These are phyloP conservation scores for Magnusiomyces paraingens DNA, from an alignment of 1,139 yeast species.

Conservation along the genomic window DNA sequence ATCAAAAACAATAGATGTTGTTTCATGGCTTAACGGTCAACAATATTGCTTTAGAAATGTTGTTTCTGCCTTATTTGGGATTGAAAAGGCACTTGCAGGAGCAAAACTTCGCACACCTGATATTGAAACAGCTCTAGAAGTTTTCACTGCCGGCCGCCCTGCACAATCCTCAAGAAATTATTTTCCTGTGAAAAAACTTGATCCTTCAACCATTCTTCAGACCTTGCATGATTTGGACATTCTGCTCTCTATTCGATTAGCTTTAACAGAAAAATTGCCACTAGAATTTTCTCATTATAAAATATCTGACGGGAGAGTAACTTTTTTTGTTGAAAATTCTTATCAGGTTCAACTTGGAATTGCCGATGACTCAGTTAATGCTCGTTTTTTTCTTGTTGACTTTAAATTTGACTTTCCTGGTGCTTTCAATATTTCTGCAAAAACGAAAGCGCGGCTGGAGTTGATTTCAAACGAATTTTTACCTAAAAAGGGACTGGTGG, in stretches of 20 bases:
- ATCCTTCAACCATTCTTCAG: constrained; percentile 51
- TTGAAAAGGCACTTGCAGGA: constrained; percentile 62
- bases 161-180: constrained; percentile 62
- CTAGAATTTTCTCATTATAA: constrained; percentile 52
- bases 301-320: constrained; percentile 70
- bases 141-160: constrained; percentile 71
- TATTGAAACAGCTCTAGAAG: constrained; percentile 78
- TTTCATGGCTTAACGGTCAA: constrained; percentile 83
- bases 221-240: constrained; percentile 68
- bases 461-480: constrained; percentile 52
- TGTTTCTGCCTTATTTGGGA: constrained; percentile 51
- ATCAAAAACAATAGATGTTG: constrained; percentile 68
- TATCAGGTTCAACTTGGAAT: constrained; percentile 68
- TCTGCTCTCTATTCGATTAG: constrained; percentile 66
- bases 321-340: constrained; percentile 56
- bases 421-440: constrained; percentile 30
- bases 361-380: constrained; percentile 50
- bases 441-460: constrained; percentile 45
- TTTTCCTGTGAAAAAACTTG: constrained; percentile 45
- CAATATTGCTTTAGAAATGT: constrained; percentile 62
- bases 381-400: constrained; percentile 70
- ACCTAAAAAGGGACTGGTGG: constrained; percentile 46
- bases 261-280: constrained; percentile 58
- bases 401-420: constrained; percentile 48
- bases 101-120: constrained; percentile 92